Base-by-base conservation (phyloP, 148 eudicot genomes). In the Cornus suecica region DNA sequence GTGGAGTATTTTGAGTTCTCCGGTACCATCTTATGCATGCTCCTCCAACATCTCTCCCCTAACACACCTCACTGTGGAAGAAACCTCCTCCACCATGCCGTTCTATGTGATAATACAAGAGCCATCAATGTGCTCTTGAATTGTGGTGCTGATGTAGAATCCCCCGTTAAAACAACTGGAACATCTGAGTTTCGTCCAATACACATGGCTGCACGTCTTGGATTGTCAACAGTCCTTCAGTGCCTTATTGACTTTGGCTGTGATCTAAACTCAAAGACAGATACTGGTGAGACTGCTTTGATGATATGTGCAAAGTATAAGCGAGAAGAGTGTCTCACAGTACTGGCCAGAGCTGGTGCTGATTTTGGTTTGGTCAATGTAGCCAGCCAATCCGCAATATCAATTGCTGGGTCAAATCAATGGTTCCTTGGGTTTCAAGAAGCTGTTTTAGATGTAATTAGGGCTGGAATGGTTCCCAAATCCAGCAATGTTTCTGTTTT, bases 31-130 rank as follows among this genome's bases (percentile, higher is more conserved):
- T 79, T 94, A 68, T 80, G 78, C 58, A 81, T 85, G 88, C 94
- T 92, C 64, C 88, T 95, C n/a, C 83, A 82, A 20, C 74, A 75
- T 6, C 64, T 77, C 66, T 73, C 91, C 32, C 83, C 81, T 5
- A 78, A 88, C 73, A 69, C 77, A 9, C 75, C 66, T 37, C 94
- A 89, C 79, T 62, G 61, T 0, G 97, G 99, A 74, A 86, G 99
- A 83, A 91, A 86, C n/a, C 92, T 91, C 66, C 89, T 92, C 66
- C 99, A 95, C 81, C 97, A 92, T 72, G 97, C 99, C 80, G 85
- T 95, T 52, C 94, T 95, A 24, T 95, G 99, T 62, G 76, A 81
- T 65, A 91, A 85, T 58, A 23, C 61, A 1, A 77, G 70, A 68
- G 99, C 97, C 13, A 83, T 85, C 72, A 84, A 81, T 10, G 78